Base-by-base conservation (phyloP, 768 basidiomycete genomes). In the Tulasnella sp. region DNA sequence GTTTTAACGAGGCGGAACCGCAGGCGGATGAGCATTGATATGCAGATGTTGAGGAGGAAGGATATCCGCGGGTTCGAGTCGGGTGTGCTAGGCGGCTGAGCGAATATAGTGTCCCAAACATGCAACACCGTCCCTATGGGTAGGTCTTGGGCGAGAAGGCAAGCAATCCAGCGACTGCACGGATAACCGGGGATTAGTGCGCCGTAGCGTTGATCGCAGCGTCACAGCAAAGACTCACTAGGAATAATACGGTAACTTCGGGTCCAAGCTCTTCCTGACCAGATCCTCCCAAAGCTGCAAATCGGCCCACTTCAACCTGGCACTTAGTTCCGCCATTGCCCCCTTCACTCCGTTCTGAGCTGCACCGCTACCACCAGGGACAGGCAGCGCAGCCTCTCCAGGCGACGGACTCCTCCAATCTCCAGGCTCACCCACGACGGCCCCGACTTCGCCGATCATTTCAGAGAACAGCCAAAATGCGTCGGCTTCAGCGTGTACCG, bases 291-390 rank as follows among this genome's bases (percentile, higher is more conserved):
- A 82, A 18, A 82, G 81, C 72, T 81, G 76, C 19, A 80, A 34
- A 71, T 83, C 82, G 5, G 82, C 82, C 82, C 82, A 83, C 52
- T 79, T 75, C 18, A 83, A 36, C 46, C 82, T 73, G n/a, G 78
- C 76, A n/a, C 81, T 81, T 24, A 83, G 46, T 40, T 79, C 56
- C 14, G 24, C 71, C 74, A 83, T 78, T 10, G 81, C 82, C 72
- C 82, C 82, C 38, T 76, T 71, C 19, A 82, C 74, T 21, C 80
- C 80, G 31, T 82, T 75, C 79, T 48, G 71, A 14, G 79, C 46
- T 6, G 73, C 73, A 3, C 52, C 79, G 14, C 74, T 36, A 36
- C 79, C 71, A 21, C 39, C 74, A 31, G 74, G 48, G 24, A 40
- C 39, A 24, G 38, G 56, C 1, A 44, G 48, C 38, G 62, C 72